Percentiles rank a stretch among this genome's conserved stretches.
Conservation (phyloP, 2,329 filamentous ascomycete species). For the Trichocomaceae sp. region DNA sequence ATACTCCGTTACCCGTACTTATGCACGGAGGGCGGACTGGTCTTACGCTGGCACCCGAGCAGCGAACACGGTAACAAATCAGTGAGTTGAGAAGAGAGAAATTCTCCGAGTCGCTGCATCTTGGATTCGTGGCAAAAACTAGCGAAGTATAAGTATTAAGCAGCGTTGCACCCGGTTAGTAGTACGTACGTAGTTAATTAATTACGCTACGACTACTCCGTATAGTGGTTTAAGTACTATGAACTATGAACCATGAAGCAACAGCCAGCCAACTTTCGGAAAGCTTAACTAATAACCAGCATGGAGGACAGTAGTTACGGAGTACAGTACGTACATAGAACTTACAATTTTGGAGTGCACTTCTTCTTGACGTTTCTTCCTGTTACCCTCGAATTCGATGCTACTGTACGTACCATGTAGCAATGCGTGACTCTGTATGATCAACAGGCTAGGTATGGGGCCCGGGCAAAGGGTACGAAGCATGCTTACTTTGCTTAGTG, state of each 20-base stretch:
- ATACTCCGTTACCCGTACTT: not conserved
- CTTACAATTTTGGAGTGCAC: not conserved
- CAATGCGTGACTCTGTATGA: not conserved
- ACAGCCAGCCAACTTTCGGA: not conserved
- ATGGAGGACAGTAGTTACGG: no score
- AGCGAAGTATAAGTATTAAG: not conserved
- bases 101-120: not conserved
- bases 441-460: not conserved
- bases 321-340: no score
- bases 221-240: no score
- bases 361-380: not conserved
- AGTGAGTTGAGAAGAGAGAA: not conserved
- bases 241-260: not conserved
- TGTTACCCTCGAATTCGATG: no score
- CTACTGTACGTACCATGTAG: not conserved
- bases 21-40: not conserved
- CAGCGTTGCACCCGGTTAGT: not conserved
- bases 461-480: no score
- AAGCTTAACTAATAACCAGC: not conserved
- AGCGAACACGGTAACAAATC: not conserved
- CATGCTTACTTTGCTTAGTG: no score
- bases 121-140: not conserved
- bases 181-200: no score
- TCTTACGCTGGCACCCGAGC: not conserved
- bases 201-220: no score